Conservation (phyloP, 768 basidiomycete genomes). For the Podaxis sp. region DNA sequence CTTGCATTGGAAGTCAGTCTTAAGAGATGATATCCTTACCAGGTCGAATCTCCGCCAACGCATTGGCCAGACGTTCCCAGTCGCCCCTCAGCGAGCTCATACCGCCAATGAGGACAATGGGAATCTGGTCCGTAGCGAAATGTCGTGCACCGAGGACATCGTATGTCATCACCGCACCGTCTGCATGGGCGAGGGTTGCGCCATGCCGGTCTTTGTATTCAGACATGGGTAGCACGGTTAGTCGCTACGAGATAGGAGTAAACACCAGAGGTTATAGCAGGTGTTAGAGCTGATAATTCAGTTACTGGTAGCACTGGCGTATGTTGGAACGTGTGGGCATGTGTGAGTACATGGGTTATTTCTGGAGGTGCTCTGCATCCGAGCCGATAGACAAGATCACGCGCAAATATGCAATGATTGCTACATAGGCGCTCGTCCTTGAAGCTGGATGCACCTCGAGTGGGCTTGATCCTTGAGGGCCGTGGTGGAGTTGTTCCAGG, state of each 20-base stretch:
- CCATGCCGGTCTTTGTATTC: not conserved
- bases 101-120: slow-evolving; percentile 40
- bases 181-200: slow-evolving; percentile 26
- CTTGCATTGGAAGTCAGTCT: not conserved
- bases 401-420: not conserved
- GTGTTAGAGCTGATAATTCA: not conserved
- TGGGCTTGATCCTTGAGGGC: too few relatives aligned
- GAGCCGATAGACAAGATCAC: not conserved
- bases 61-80: slow-evolving; percentile 31
- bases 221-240: not conserved
- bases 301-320: not conserved
- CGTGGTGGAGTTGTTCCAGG: too few relatives aligned
- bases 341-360: not conserved
- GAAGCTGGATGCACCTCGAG: not conserved
- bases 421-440: not conserved
- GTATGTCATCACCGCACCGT: slow-evolving; percentile 39
- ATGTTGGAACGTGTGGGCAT: not conserved
- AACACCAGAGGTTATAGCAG: not conserved
- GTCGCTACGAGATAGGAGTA: not conserved
- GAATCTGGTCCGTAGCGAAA: slow-evolving; percentile 21
- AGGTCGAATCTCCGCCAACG: slow-evolving; percentile 33
- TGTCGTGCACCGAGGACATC: slow-evolving; percentile 33
- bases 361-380: not conserved
- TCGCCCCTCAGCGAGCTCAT: slow-evolving; percentile 36
- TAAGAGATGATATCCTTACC: slow-evolving; percentile 21